Percentiles rank a stretch among this genome's conserved stretches.
These are phyloP conservation scores for Lipomyces yamadae DNA, from an alignment of 805 yeast species.

Conservation along the genomic window DNA sequence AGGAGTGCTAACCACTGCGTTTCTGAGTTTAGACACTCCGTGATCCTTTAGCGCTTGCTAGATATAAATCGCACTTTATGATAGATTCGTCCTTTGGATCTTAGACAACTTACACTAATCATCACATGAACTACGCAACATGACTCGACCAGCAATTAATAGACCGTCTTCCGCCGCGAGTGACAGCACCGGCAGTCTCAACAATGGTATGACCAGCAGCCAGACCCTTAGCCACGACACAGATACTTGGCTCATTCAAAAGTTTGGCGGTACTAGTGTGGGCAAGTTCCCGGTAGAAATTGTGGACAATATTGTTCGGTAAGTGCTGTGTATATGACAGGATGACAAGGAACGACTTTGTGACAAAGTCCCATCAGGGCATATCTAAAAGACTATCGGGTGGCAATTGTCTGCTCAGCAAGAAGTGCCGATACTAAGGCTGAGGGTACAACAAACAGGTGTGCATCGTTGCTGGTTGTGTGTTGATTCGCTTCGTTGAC, in stretches of 20 bases:
- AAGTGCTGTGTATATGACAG: constrained; percentile 2
- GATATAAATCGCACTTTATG: background rate
- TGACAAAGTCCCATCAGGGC: constrained; percentile 47
- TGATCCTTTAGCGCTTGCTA: background rate
- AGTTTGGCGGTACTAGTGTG: constrained; percentile 96
- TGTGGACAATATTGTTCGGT: constrained; percentile 74
- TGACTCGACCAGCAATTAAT: constrained; percentile 11
- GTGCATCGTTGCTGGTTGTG: background rate
- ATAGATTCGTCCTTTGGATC: background rate
- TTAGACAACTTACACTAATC: background rate
- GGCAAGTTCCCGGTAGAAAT: constrained; percentile 91
- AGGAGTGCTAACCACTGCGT: no score
- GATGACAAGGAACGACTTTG: background rate
- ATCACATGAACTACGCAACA: background rate
- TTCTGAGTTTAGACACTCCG: background rate
- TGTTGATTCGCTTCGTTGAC: background rate
- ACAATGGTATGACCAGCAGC: constrained; percentile 25
- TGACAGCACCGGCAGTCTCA: constrained; percentile 14
- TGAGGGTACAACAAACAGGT: constrained; percentile 87
- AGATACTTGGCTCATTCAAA: constrained; percentile 74
- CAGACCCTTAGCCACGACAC: constrained; percentile 14
- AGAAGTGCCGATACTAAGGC: constrained; percentile 87
- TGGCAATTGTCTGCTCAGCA: constrained; percentile 96
- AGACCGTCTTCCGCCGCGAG: constrained; percentile 18
- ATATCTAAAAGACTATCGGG: constrained; percentile 61